Evolutionary conservation across 495 filamentous ascomycete genomes (phyloP).

Genomic region (Penicillium samsonianum): DNA sequence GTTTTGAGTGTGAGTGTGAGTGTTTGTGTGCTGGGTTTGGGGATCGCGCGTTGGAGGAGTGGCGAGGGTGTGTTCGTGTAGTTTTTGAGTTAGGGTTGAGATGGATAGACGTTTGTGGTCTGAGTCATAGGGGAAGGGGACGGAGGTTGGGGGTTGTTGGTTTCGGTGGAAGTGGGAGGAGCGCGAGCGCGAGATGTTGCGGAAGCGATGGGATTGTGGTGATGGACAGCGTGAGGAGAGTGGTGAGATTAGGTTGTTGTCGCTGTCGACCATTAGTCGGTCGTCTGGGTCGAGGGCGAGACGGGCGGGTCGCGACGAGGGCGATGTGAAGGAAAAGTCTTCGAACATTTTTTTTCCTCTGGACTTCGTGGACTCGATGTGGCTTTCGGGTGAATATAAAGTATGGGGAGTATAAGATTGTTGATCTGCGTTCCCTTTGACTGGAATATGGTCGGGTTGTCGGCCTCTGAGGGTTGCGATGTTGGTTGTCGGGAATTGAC

Average conservation of each 20-base stretch:
- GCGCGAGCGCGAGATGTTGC: slow-evolving; percentile 36
- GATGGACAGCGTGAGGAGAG: slow-evolving; percentile 51
- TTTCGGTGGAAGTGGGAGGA: slow-evolving; percentile 40
- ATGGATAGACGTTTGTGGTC: slow-evolving; percentile 44
- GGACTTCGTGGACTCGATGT: neutral
- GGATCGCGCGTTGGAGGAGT: slow-evolving; percentile 16
- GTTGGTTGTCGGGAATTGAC: neutral
- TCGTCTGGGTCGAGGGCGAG: slow-evolving; percentile 43
- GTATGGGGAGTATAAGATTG: neutral
- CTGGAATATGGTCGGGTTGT: neutral
- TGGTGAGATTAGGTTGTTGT: slow-evolving; percentile 45
- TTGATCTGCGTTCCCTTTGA: neutral
- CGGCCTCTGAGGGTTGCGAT: neutral
- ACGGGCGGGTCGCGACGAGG: slow-evolving; percentile 38
- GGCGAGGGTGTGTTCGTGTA: slow-evolving; percentile 47
- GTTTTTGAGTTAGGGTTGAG: slow-evolving; percentile 45
- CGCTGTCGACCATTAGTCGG: slow-evolving; percentile 40
- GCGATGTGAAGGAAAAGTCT: slow-evolving; percentile 49
- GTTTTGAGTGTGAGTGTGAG: too few relatives aligned
- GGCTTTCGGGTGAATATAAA: neutral
- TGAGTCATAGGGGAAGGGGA: slow-evolving; percentile 40
- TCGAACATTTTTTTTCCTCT: slow-evolving; percentile 46
- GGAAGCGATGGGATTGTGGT: slow-evolving; percentile 43
- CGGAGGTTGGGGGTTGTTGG: slow-evolving; percentile 46
- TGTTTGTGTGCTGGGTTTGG: neutral